Conservation (phyloP, 2,329 filamentous ascomycete genomes). For the Aspergillus brasiliensis region DNA sequence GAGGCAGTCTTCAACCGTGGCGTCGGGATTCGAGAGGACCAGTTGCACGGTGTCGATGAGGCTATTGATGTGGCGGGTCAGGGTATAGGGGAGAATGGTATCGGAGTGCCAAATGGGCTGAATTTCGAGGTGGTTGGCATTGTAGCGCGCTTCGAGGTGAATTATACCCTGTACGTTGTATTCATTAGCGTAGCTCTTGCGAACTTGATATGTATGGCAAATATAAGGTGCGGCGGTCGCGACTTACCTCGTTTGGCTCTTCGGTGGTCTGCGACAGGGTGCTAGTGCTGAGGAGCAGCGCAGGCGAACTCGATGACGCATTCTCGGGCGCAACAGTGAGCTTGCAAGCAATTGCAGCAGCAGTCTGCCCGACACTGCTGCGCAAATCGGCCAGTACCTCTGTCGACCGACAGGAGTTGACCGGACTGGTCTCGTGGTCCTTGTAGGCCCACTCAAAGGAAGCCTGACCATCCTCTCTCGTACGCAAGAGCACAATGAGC, state of each 20-base stretch:
- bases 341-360: not conserved
- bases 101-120: not conserved
- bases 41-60: not conserved
- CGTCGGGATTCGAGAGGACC: constrained; percentile 20
- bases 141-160: not conserved
- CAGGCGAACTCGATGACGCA: not conserved
- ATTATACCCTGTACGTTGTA: not conserved
- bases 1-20: constrained; percentile 36
- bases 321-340: not conserved
- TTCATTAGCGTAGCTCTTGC: not conserved
- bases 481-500: not conserved
- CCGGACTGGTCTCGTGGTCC: not conserved
- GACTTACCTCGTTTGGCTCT: not conserved
- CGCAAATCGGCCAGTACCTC: not conserved
- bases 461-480: not conserved
- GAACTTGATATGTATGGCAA: not conserved
- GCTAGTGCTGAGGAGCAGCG: not conserved
- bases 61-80: not conserved
- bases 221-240: no score
- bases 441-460: not conserved
- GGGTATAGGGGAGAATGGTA: not conserved
- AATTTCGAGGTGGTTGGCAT: not conserved
- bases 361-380: not conserved
- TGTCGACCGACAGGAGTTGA: not conserved
- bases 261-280: not conserved